These are phyloP conservation scores for Phellopilus nigrolimitatus DNA, from an alignment of 1,284 basidiomycete genomes.

Conservation along the genomic window DNA sequence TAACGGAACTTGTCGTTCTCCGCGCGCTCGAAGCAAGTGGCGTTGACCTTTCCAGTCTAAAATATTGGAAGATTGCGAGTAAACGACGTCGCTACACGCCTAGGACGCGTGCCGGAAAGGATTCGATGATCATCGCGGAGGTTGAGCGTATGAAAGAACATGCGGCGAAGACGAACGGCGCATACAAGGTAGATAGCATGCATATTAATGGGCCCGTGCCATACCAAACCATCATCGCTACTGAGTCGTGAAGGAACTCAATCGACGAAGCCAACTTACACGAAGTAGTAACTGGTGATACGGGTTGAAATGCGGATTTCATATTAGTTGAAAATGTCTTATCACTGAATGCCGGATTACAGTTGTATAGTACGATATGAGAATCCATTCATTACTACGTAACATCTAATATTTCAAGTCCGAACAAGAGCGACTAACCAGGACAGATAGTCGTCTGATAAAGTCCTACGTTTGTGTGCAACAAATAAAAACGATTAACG, in stretches of 20 bases:
- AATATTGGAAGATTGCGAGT: constrained; percentile 29
- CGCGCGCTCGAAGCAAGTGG: constrained; percentile 28
- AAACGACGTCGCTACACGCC: constrained; percentile 29
- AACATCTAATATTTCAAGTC: too few species aligned
- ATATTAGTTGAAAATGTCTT: too few species aligned
- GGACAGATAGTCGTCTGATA: background rate
- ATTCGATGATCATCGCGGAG: constrained; percentile 29
- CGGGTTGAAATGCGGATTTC: too few species aligned
- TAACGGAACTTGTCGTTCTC: constrained; percentile 21
- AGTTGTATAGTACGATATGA: too few species aligned
- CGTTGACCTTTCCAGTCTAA: constrained; percentile 23
- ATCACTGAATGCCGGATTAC: too few species aligned
- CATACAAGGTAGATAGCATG: constrained; percentile 29
- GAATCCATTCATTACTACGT: too few species aligned
- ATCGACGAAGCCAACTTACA: too few species aligned
- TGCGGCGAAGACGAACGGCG: constrained; percentile 26
- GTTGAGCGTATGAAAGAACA: constrained; percentile 30
- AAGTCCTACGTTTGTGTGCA: background rate
- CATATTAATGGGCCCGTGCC: constrained; percentile 31
- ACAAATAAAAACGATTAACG: background rate
- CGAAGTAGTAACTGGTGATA: too few species aligned
- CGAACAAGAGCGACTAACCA: too few species aligned
- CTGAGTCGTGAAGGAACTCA: constrained; percentile 3
- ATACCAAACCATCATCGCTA: constrained; percentile 25
- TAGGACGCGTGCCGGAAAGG: constrained; percentile 28